phyloP scores from a whole-genome alignment of 1,139 yeast genomes.

The Taphrina deformans region DNA sequence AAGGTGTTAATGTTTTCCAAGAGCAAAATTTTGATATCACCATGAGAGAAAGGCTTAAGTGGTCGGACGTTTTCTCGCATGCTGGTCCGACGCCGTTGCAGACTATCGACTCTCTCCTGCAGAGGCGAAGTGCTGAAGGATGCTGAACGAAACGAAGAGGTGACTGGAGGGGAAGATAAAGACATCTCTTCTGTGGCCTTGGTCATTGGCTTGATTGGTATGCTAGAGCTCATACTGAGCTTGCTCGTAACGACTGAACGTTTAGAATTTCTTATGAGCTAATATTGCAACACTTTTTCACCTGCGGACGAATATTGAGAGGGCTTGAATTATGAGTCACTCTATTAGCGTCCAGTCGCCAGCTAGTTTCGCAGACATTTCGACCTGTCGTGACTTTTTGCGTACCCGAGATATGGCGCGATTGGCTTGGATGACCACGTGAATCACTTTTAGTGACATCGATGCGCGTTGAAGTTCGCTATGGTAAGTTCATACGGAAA shows the following conservation, averaged over 20 bases:
- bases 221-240: slow-evolving; percentile 4
- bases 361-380: too few relatives aligned
- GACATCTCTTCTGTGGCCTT: slow-evolving; percentile 4
- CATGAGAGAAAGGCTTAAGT: slow-evolving; percentile 82
- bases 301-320: too few relatives aligned
- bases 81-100: slow-evolving; percentile 8
- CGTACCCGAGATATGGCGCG: slow-evolving; percentile 7
- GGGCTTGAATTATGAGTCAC: neutral
- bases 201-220: slow-evolving; percentile 8
- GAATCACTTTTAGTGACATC: neutral
- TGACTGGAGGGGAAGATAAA: slow-evolving; percentile 15
- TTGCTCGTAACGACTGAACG: too few relatives aligned
- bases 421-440: slow-evolving; percentile 1
- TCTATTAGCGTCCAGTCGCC: too few relatives aligned
- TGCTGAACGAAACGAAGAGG: slow-evolving; percentile 5
- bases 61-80: slow-evolving; percentile 20
- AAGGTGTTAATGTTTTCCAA: slow-evolving; percentile 91
- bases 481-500: too few relatives aligned
- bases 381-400: too few relatives aligned
- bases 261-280: too few relatives aligned
- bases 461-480: too few relatives aligned
- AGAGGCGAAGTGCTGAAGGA: slow-evolving; percentile 7
- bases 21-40: slow-evolving; percentile 85
- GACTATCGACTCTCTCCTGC: neutral
- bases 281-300: too few relatives aligned